phyloP scores from a whole-genome alignment of 768 basidiomycete species.

The Mycena galericulata region DNA sequence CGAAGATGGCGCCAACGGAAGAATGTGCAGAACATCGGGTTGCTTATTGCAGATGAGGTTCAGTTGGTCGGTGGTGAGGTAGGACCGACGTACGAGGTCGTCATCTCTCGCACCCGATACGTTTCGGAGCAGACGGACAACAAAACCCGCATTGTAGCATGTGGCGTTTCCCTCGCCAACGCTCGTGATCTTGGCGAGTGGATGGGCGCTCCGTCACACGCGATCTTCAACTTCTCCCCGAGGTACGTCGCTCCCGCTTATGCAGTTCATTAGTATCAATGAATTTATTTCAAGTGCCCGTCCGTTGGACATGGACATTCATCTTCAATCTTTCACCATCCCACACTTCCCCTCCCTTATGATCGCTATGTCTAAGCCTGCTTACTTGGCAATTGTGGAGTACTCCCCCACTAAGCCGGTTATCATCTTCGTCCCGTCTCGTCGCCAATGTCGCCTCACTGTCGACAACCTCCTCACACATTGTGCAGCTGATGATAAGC shows the following conservation, averaged over 20 bases:
- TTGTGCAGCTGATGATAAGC: conserved; percentile 87
- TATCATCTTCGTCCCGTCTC: conserved; percentile 92
- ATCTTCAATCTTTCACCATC: conserved; percentile 94
- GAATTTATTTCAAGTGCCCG: conserved; percentile 72
- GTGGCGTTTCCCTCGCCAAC: conserved; percentile 95
- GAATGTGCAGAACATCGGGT: conserved; percentile 93
- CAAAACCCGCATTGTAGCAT: conserved; percentile 94
- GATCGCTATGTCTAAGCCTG: conserved; percentile 99
- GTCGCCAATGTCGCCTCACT: conserved; percentile 93
- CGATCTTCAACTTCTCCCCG: conserved; percentile 98
- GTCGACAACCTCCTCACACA: conserved; percentile 93
- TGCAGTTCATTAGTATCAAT: background rate
- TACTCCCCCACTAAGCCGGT: conserved; percentile 88
- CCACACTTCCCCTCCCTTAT: conserved; percentile 99
- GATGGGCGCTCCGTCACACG: conserved; percentile 95
- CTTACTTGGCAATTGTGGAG: conserved; percentile 92
- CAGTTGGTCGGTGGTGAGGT: conserved; percentile 95
- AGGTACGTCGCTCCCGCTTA: conserved; percentile 58
- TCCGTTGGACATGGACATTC: conserved; percentile 97
- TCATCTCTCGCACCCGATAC: conserved; percentile 96
- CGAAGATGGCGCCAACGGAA: conserved; percentile 97
- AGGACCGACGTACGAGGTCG: conserved; percentile 96
- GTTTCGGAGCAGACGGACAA: conserved; percentile 94
- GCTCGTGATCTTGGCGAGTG: conserved; percentile 97
- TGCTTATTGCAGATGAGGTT: conserved; percentile 95